A percentile compares a stretch with the other conserved stretches of the same genome.
Conservation (phyloP, 2,329 filamentous ascomycete genomes). For the Neopestalotiopsis sp. region DNA sequence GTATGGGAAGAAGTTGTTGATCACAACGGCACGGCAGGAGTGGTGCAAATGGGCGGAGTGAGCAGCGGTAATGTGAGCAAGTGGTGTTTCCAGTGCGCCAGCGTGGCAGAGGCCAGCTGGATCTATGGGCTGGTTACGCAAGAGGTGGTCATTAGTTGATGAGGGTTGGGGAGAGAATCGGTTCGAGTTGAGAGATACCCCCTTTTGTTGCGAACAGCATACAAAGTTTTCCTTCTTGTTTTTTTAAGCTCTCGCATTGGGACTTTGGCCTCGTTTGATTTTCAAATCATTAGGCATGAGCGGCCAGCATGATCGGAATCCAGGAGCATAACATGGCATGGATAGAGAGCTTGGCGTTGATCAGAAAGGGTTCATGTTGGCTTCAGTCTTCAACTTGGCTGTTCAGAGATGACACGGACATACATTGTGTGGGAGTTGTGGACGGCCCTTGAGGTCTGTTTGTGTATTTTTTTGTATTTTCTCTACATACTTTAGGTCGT, state of each 20-base stretch:
- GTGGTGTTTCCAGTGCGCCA: constrained; percentile 68
- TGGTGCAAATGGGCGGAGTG: constrained; percentile 56
- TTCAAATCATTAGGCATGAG: constrained; percentile 13
- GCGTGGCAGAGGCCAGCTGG: constrained; percentile 58
- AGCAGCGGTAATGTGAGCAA: constrained; percentile 63
- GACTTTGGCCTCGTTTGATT: neutral
- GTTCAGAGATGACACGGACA: neutral
- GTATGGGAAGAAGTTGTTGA: constrained; percentile 82
- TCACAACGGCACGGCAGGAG: constrained; percentile 60
- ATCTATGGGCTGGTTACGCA: constrained; percentile 63
- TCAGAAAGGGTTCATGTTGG: neutral
- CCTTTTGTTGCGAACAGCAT: constrained; percentile 7
- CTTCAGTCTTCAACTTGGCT: neutral
- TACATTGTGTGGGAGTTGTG: neutral
- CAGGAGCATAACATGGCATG: neutral
- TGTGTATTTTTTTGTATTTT: neutral
- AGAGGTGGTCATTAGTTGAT: constrained; percentile 51
- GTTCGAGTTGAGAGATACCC: constrained; percentile 12
- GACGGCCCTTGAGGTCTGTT: neutral
- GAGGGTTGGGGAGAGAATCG: neutral
- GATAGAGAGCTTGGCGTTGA: constrained; percentile 10
- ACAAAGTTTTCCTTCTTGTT: neutral
- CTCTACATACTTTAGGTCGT: neutral
- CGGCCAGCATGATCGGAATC: neutral
- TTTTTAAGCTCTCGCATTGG: neutral